These are phyloP conservation scores for Colletotrichum tofieldiae DNA, from an alignment of 2,329 filamentous ascomycete species.

Conservation along the genomic window DNA sequence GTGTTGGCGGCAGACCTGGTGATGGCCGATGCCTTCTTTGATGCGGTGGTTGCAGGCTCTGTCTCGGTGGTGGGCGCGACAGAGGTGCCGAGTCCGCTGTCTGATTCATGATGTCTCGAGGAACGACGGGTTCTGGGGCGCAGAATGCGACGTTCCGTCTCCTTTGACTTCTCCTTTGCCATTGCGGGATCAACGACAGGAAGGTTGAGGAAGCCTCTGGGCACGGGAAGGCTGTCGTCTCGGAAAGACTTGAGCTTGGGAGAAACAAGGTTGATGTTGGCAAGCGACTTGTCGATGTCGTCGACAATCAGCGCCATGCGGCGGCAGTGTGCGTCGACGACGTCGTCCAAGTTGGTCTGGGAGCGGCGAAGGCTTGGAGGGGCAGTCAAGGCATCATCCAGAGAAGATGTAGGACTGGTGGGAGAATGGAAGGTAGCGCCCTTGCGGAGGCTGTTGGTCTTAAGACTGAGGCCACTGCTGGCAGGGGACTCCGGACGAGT, in stretches of 20 bases:
- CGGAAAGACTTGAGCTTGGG: conserved; percentile 59
- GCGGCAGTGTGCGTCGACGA: conserved; percentile 78
- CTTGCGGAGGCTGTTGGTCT: conserved; percentile 76
- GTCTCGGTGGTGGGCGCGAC: conserved; percentile 73
- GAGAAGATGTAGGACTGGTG: conserved; percentile 54
- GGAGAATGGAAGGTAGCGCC: conserved; percentile 77
- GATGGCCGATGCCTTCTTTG: conserved; percentile 69
- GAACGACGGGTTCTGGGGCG: conserved; percentile 70
- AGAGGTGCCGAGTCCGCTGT: conserved; percentile 91
- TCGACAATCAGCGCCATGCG: conserved; percentile 78
- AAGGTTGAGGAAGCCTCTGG: conserved; percentile 71
- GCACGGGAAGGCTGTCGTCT: conserved; percentile 73
- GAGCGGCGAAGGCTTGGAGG: conserved; percentile 75
- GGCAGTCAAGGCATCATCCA: conserved; percentile 59
- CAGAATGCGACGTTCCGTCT: conserved; percentile 65
- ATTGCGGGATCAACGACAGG: conserved; percentile 68
- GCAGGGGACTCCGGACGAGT: conserved; percentile 57
- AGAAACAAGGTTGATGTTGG: conserved; percentile 61
- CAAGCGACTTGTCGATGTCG: conserved; percentile 75
- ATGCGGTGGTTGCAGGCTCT: conserved; percentile 60
- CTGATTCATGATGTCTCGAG: conserved; percentile 80
- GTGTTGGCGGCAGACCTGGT: conserved; percentile 70
- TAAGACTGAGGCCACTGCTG: conserved; percentile 62
- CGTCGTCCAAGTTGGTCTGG: conserved; percentile 80
- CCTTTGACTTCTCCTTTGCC: conserved; percentile 54